These are phyloP conservation scores for Corynascus novoguineensis DNA, from an alignment of 495 filamentous ascomycete genomes.

Conservation along the genomic window DNA sequence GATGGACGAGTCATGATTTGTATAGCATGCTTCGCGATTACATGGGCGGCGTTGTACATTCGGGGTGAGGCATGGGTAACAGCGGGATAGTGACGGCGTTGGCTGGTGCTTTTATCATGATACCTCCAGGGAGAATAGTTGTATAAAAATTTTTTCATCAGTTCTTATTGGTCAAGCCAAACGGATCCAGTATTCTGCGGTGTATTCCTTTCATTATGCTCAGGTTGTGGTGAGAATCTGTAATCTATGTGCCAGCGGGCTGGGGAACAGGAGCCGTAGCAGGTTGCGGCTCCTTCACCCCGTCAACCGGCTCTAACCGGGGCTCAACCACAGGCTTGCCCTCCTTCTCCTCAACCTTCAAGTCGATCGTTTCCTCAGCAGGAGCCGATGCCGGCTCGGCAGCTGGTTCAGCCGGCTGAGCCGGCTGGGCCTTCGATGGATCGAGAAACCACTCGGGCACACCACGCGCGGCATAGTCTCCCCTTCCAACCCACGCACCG, in stretches of 20 bases:
- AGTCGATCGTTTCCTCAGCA: slow-evolving; percentile 5
- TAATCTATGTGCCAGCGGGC: not conserved
- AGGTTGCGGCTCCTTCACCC: not conserved
- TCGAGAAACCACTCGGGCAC: slow-evolving; percentile 64
- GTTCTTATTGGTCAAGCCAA: too few relatives aligned
- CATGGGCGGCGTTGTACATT: not conserved
- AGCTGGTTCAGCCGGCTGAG: not conserved
- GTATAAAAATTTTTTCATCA: not conserved
- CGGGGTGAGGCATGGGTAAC: not conserved
- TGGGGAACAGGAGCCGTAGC: not conserved
- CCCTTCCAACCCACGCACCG: slow-evolving; percentile 66
- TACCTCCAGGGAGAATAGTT: slow-evolving; percentile 1
- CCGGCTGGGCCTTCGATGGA: slow-evolving; percentile 25
- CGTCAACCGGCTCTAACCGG: not conserved
- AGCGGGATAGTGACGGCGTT: not conserved
- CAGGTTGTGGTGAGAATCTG: too few relatives aligned
- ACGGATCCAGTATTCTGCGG: not conserved
- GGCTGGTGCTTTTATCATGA: slow-evolving; percentile 2
- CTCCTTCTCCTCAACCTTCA: not conserved
- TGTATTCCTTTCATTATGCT: not conserved
- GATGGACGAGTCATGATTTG: slow-evolving; percentile 28
- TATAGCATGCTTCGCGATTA: not conserved
- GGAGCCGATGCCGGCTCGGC: slow-evolving; percentile 1
- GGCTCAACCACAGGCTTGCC: not conserved
- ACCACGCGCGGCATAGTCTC: slow-evolving; percentile 54